Evolutionary conservation across 1,139 yeast genomes (phyloP).

Genomic region (Candida labiduridarum): DNA sequence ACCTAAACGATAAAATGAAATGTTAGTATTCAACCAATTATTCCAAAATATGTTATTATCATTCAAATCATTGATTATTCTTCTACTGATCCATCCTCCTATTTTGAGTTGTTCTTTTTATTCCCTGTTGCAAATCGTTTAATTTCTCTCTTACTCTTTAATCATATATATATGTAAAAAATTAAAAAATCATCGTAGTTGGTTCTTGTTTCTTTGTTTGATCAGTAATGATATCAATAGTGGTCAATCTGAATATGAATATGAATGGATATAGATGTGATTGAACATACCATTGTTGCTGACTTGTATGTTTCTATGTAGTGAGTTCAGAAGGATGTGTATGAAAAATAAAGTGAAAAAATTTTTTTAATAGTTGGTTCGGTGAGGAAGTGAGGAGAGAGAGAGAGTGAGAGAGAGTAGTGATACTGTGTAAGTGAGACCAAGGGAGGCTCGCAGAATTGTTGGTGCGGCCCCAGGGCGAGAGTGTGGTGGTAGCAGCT

Average conservation of each 20-base stretch:
- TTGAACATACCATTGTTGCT: conserved; percentile 7
- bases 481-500: not conserved
- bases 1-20: conserved; percentile 44
- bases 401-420: not conserved
- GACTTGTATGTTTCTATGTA: conserved; percentile 7
- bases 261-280: not conserved
- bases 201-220: too few relatives aligned
- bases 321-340: not conserved
- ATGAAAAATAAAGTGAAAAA: conserved; percentile 2
- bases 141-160: not conserved
- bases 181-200: too few relatives aligned
- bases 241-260: too few relatives aligned
- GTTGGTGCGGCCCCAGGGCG: too few relatives aligned
- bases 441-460: not conserved
- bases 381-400: not conserved
- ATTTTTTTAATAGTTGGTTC: not conserved
- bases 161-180: too few relatives aligned
- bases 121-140: not conserved
- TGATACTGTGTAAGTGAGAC: not conserved
- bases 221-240: too few relatives aligned
- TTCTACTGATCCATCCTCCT: not conserved
- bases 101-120: too few relatives aligned
- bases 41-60: not conserved
- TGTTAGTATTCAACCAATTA: conserved; percentile 2
- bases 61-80: not conserved